These are phyloP conservation scores for Emericellopsis terricola DNA, from an alignment of 495 filamentous ascomycete species.

Conservation along the genomic window DNA sequence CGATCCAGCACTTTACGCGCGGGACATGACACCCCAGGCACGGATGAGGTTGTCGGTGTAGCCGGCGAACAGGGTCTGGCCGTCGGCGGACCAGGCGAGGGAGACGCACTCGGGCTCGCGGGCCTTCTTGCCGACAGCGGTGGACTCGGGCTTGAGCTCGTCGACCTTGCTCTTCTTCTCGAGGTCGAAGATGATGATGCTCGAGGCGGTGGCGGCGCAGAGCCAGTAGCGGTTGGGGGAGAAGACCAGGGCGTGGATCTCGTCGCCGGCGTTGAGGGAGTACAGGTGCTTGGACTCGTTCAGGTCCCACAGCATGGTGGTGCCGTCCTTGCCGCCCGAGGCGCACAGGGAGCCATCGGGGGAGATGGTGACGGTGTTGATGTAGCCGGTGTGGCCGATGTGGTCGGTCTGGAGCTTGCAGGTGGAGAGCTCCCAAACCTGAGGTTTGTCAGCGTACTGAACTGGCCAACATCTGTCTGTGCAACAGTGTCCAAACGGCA, in stretches of 20 bases:
- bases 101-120: slow-evolving; percentile 95
- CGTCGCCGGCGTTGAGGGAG: slow-evolving; percentile 96
- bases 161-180: slow-evolving; percentile 99
- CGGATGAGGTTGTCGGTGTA: slow-evolving; percentile 99
- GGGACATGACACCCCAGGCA: slow-evolving; percentile 93
- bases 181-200: slow-evolving; percentile 99
- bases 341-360: slow-evolving; percentile 98
- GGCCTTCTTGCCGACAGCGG: slow-evolving; percentile 94
- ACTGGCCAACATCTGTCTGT: no score
- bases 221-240: slow-evolving; percentile 99
- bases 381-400: slow-evolving; percentile 99
- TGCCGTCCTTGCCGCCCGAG: slow-evolving; percentile 98
- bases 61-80: slow-evolving; percentile 97
- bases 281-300: slow-evolving; percentile 99
- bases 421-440: slow-evolving; percentile 99
- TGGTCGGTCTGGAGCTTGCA: slow-evolving; percentile 99
- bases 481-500: no score
- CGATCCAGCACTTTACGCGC: no score
- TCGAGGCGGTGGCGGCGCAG: slow-evolving; percentile 87
- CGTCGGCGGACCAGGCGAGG: slow-evolving; percentile 94
- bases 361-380: slow-evolving; percentile 99
- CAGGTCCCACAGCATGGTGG: slow-evolving; percentile 99
- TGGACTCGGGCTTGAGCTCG: slow-evolving; percentile 97
- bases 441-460: neutral
- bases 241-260: slow-evolving; percentile 99